Conservation (phyloP, 75 land plant species). For the Pseudotsuga menziesii region DNA sequence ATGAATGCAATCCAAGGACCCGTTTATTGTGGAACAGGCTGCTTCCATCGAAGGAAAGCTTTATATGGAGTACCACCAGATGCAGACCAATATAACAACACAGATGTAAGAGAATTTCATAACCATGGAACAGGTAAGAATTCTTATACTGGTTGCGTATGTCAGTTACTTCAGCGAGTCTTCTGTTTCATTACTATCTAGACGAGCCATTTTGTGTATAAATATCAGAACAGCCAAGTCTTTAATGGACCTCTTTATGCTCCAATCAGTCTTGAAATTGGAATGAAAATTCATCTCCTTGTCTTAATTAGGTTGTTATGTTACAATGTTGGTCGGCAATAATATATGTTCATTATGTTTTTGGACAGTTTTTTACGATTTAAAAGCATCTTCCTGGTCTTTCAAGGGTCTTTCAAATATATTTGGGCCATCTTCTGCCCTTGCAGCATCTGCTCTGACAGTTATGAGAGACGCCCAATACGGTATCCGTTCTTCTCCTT, state of each 20-base stretch:
- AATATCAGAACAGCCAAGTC: conserved; percentile 1
- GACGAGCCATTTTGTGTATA: neutral
- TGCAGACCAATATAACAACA: neutral
- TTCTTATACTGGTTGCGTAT: neutral
- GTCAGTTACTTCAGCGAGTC: no score
- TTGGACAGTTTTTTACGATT: neutral
- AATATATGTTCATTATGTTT: no score
- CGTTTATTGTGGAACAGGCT: conserved; percentile 31
- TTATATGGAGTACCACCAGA: conserved; percentile 27
- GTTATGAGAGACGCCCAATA: neutral
- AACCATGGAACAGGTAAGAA: neutral
- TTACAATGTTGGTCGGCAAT: neutral
- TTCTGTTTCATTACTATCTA: neutral
- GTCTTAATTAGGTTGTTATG: neutral
- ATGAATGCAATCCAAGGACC: conserved; percentile 31
- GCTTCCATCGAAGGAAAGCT: conserved; percentile 35
- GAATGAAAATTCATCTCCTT: neutral
- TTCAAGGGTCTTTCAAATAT: neutral
- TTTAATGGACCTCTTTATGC: no score
- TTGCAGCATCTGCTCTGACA: conserved; percentile 11
- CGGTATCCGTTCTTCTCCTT: neutral
- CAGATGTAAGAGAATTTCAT: neutral
- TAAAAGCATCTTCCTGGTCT: neutral
- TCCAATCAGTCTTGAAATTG: no score
- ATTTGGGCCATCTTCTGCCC: conserved; percentile 18